Evolutionary conservation across 2,329 filamentous ascomycete genomes (phyloP).

Genomic region (Lasiodiplodia sp.): DNA sequence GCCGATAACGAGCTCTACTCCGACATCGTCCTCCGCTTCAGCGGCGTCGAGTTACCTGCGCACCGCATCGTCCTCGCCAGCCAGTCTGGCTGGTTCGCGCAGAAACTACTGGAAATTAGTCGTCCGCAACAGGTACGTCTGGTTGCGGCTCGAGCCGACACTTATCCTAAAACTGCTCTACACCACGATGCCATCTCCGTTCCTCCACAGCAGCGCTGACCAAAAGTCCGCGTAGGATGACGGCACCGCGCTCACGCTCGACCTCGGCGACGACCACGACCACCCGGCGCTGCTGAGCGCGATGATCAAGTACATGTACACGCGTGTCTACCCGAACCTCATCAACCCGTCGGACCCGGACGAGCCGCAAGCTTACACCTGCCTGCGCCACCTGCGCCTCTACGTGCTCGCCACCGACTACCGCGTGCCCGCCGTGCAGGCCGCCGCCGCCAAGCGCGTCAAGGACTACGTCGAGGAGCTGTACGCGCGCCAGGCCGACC

Average conservation of each 20-base stretch:
- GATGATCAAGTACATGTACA: constrained; percentile 11
- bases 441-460: not conserved
- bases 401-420: constrained; percentile 6
- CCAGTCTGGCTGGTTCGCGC: constrained; percentile 15
- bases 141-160: no score
- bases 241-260: not conserved
- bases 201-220: no score
- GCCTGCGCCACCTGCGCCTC: constrained; percentile 7
- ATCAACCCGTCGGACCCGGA: not conserved
- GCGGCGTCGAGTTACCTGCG: not conserved
- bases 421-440: not conserved
- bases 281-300: not conserved
- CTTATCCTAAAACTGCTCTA: not conserved
- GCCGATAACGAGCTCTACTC: constrained; percentile 4
- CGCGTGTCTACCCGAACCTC: constrained; percentile 4
- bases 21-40: constrained; percentile 14
- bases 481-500: not conserved
- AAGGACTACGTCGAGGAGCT: constrained; percentile 5
- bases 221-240: no score
- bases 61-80: constrained; percentile 26
- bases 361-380: constrained; percentile 1
- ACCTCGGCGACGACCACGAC: constrained; percentile 2
- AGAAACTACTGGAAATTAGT: not conserved
- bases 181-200: no score
- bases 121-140: not conserved